Base-by-base conservation (phyloP, 164 flowering plant genomes). In the Annona squamosa region DNA sequence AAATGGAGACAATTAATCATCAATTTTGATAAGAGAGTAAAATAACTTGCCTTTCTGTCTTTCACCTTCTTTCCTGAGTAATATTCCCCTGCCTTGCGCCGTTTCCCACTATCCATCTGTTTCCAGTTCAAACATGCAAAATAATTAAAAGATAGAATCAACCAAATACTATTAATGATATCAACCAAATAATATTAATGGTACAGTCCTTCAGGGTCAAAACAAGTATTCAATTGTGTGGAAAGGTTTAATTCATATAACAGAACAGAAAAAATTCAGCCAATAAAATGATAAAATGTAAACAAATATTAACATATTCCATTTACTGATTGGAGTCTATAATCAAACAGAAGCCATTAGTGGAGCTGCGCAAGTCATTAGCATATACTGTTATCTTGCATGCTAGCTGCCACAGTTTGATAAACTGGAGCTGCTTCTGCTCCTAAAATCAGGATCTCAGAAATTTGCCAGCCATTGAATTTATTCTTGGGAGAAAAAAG, bases 41-140 rank as follows among this genome's bases (percentile, higher is more conserved):
- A 47, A 65, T 46, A 57, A 48, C 77, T 81, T 87, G 92, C 99
- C 99, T 88, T 94, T 78, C 90, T 76, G 63, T 78, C 82, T 72
- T 81, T 85, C 67, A 79, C 74, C 82, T 88, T 91, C 83, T 84
- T 92, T 63, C 94, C 98, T 12, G 74, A 42, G 74, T 70, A 77
- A 63, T 69, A 75, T 37, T 92, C 93, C 77, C 92, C 95, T 44
- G 77, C 86, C 83, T 94, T 94, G 72, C 98, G 87, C 70, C 98
- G 87, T 75, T 92, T 94, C 76, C 94, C 82, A 62, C 42, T 74
- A 63, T 82, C 78, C 74, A 75, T 82, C 82, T 82, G 73, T 12
- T 47, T 59, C 69, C 63, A 71, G 57, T 75, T 12, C 37, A 43
- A 19, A 68, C 3, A 67, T 45, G 67, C 45, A 61, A 69, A 12